These are phyloP conservation scores for Rhizopus arrhizus DNA, from an alignment of 371 early-diverging fungal species.

Conservation along the genomic window DNA sequence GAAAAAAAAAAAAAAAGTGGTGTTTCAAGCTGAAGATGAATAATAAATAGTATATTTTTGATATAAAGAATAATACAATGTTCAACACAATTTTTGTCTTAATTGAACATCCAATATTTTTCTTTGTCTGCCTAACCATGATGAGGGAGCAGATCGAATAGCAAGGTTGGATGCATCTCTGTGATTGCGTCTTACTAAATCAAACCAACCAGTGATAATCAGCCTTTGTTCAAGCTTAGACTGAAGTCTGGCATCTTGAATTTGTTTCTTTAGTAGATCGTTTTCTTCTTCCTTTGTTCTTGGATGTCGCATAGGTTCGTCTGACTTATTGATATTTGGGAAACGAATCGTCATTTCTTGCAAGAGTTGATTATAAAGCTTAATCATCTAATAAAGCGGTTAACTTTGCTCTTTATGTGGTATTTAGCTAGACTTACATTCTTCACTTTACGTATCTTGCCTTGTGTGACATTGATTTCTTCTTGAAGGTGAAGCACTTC, in stretches of 20 bases:
- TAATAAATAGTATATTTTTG: too few relatives aligned
- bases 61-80: too few relatives aligned
- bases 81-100: conserved; percentile 53
- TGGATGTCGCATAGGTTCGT: conserved; percentile 35
- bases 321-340: conserved; percentile 27
- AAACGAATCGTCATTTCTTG: conserved; percentile 52
- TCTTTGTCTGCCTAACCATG: conserved; percentile 79
- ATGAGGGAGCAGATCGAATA: conserved; percentile 61
- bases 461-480: conserved; percentile 70
- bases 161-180: conserved; percentile 55
- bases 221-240: conserved; percentile 72
- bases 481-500: conserved; percentile 66
- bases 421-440: conserved; percentile 49
- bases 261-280: conserved; percentile 71
- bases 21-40: not conserved
- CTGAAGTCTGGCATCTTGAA: conserved; percentile 64
- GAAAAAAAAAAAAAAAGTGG: not conserved
- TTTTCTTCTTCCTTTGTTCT: conserved; percentile 71
- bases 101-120: conserved; percentile 61
- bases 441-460: conserved; percentile 75
- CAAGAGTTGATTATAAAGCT: conserved; percentile 62
- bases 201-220: conserved; percentile 80
- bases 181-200: conserved; percentile 59
- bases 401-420: not conserved
- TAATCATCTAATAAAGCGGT: conserved; percentile 34